phyloP scores from a whole-genome alignment of 129 eudicot species.

The Centaurea solstitialis region DNA sequence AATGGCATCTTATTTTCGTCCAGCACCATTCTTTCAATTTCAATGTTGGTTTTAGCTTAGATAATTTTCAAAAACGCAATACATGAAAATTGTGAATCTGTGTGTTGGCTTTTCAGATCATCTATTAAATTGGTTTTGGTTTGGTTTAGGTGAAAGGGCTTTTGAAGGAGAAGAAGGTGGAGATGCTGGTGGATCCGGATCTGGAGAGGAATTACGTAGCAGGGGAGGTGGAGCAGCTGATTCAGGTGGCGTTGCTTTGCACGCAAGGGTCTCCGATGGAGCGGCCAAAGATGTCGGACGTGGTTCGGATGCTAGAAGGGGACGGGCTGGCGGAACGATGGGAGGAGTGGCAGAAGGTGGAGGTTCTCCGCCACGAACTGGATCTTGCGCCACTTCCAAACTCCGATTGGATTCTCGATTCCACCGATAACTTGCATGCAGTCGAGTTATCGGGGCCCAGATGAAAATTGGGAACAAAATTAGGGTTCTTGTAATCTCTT shows the following conservation, averaged over 20 bases:
- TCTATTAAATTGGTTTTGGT: not conserved
- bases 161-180: slow-evolving; percentile 76
- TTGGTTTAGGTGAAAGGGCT: slow-evolving; percentile 69
- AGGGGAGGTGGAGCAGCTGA: slow-evolving; percentile 74
- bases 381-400: slow-evolving; percentile 61
- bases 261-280: slow-evolving; percentile 86
- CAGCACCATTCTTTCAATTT: no score
- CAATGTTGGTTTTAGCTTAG: no score
- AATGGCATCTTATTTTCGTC: no score
- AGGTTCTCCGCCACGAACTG: slow-evolving; percentile 69
- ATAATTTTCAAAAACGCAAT: no score
- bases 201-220: slow-evolving; percentile 61
- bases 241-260: slow-evolving; percentile 83
- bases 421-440: slow-evolving; percentile 71
- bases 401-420: slow-evolving; percentile 80
- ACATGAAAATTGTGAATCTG: no score
- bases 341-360: slow-evolving; percentile 96
- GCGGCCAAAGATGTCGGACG: slow-evolving; percentile 89
- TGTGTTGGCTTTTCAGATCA: no score
- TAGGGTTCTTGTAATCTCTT: not conserved
- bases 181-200: slow-evolving; percentile 86
- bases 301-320: slow-evolving; percentile 86
- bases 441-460: slow-evolving; percentile 79
- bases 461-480: slow-evolving; percentile 23
- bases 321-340: slow-evolving; percentile 86